These are phyloP conservation scores for Lentinula guzmanii DNA, from an alignment of 768 basidiomycete species.

Conservation along the genomic window DNA sequence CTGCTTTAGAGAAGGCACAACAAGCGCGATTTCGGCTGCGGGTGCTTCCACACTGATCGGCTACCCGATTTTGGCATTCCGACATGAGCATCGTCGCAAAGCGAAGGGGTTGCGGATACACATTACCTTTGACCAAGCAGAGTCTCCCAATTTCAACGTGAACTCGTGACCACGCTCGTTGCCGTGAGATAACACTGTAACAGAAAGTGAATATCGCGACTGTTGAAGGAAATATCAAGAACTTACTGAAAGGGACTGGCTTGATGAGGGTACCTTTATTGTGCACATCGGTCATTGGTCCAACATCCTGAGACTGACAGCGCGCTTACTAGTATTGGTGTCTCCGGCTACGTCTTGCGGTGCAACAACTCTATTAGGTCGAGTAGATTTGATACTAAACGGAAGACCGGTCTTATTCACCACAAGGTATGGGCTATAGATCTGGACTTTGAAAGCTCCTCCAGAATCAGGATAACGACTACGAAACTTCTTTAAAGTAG, in stretches of 20 bases:
- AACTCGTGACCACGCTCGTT: conserved; percentile 79
- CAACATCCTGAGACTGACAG: not conserved
- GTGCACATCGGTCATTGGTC: not conserved
- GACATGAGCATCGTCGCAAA: not conserved
- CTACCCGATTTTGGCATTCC: conserved; percentile 24
- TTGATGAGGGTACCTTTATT: conserved; percentile 39
- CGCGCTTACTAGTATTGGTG: conserved; percentile 46
- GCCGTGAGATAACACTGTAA: conserved; percentile 79
- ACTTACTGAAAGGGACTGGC: conserved; percentile 78
- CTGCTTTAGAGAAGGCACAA: conserved; percentile 57
- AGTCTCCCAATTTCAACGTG: conserved; percentile 73
- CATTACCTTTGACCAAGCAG: conserved; percentile 82
- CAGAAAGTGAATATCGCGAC: not conserved
- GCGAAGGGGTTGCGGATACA: not conserved
- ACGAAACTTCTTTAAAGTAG: not conserved
- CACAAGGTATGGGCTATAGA: conserved; percentile 86
- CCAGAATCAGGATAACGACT: conserved; percentile 85
- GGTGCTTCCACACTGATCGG: conserved; percentile 89
- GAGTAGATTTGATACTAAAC: conserved; percentile 63
- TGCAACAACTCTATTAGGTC: conserved; percentile 54
- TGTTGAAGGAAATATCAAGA: not conserved
- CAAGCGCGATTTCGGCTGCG: conserved; percentile 80
- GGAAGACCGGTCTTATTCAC: conserved; percentile 91
- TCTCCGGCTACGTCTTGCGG: conserved; percentile 85
- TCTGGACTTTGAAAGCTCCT: conserved; percentile 93